Evolutionary conservation across 1,139 yeast genomes (phyloP), one percentile per base, ranked within the genome.

Genomic region (Trichomonascaceae sp.): DNA sequence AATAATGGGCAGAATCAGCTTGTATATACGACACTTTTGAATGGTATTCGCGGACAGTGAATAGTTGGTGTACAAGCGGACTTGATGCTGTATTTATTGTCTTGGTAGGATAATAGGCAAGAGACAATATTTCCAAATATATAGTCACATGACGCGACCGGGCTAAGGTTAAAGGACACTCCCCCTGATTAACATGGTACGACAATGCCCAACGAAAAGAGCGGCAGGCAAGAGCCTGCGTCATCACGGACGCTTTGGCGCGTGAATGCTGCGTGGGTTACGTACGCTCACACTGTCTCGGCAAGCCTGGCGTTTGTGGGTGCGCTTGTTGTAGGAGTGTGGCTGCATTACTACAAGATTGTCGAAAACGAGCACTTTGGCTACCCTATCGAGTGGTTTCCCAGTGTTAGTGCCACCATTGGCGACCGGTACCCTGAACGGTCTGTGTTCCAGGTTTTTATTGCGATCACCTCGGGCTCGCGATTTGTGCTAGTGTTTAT

Each of bases 371-470:
- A 89, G 30, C 72, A 74, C 42, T 87, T 65, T 51, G 93, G 94
- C 0, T 89, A 82, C 52, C 98, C 98, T 1, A 92, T 85, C 39
- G 98, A 89, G 57, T 89, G 98, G 98, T 87, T 89, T 51, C 98
- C 98, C 1, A 78, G 93, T 48, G 98, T 89, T 2, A 79, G 93
- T 22, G 97, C 98, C 1, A 73, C 98, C 1, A 89, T 89, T 52
- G 98, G 98, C 33, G 98, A 89, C 53, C 59, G 96, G 43, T 89
- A 85, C 52, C 98, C 98, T 0, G 98, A 89, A 58, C 67, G 98
- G 46, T 81, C 95, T 2, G 62, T 89, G 20, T 89, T 89, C 56
- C 98, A 89, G 59, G 65, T 89, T 28, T 61, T 85, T 39, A 85
- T 37, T 36, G 68, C 68, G 18, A 45, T 63, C 13, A 62, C 68